A percentile compares a stretch with the other conserved stretches of the same genome.
These are phyloP conservation scores for Skeletonema marinoi DNA, from an alignment of 108 stramenopile genomes.

Conservation along the genomic window DNA sequence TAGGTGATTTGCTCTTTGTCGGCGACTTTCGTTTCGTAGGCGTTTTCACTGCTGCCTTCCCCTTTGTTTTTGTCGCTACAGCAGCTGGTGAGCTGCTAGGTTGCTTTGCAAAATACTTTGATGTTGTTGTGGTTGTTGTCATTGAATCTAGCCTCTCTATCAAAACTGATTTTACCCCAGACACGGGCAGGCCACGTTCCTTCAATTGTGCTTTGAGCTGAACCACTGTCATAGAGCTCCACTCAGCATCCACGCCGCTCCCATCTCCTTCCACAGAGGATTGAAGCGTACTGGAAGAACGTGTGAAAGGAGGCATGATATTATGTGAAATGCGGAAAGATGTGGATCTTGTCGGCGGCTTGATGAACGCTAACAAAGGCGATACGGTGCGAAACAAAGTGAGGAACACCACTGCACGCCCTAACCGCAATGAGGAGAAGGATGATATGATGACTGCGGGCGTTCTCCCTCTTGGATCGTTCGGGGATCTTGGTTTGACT, in stretches of 20 bases:
- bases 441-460: not conserved
- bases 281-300: constrained; percentile 7
- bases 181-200: constrained; percentile 20
- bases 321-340: not conserved
- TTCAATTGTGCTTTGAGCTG: constrained; percentile 32
- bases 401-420: constrained; percentile 9
- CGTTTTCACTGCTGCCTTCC: not conserved
- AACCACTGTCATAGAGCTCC: constrained; percentile 23
- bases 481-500: no score
- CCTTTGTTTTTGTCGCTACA: not conserved
- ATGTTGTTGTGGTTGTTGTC: constrained; percentile 11
- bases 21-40: constrained; percentile 13
- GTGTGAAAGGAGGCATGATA: constrained; percentile 37
- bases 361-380: not conserved
- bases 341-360: not conserved
- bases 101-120: constrained; percentile 30
- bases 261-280: not conserved
- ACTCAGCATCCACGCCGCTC: not conserved
- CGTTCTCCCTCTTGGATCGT: not conserved
- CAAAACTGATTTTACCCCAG: constrained; percentile 32
- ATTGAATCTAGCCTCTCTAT: constrained; percentile 15
- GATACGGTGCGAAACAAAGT: constrained; percentile 10
- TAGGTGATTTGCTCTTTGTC: constrained; percentile 15
- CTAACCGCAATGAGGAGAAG: not conserved
- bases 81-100: not conserved